phyloP scores from a whole-genome alignment of 1,139 yeast genomes.

The Pichiaceae sp. region DNA sequence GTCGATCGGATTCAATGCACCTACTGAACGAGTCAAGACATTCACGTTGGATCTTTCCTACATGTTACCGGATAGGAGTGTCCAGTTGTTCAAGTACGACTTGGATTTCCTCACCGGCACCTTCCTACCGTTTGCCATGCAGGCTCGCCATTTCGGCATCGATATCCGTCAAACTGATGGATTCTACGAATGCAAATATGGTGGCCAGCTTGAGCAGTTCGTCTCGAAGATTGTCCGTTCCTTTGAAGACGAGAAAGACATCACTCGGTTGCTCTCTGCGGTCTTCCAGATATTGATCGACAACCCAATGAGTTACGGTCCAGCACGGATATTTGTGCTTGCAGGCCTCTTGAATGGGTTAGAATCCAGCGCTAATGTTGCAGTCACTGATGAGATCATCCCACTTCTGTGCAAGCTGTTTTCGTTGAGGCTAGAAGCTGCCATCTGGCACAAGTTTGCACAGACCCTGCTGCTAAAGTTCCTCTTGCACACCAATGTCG shows the following conservation, averaged over 20 bases:
- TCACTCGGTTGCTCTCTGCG: constrained; percentile 12
- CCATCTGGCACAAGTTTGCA: constrained; percentile 38
- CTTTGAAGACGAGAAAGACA: constrained; percentile 26
- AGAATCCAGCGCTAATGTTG: constrained; percentile 13
- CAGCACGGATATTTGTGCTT: constrained; percentile 57
- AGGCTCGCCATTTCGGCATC: constrained; percentile 52
- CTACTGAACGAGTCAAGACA: constrained; percentile 73
- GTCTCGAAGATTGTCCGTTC: constrained; percentile 33
- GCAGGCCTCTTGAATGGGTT: constrained; percentile 53
- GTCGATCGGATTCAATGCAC: constrained; percentile 68
- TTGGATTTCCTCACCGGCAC: constrained; percentile 39
- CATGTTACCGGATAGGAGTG: constrained; percentile 38
- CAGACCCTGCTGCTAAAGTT: constrained; percentile 45
- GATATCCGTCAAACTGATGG: constrained; percentile 22
- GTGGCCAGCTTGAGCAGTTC: constrained; percentile 41
- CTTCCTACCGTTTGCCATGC: constrained; percentile 56
- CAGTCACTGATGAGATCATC: constrained; percentile 27
- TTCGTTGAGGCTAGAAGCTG: constrained; percentile 53
- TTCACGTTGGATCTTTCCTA: constrained; percentile 53
- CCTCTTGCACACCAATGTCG: constrained; percentile 26
- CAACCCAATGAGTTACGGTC: constrained; percentile 53
- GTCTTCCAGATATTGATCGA: constrained; percentile 39
- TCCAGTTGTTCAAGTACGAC: constrained; percentile 39
- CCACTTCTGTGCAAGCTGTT: constrained; percentile 34
- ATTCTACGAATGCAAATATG: constrained; percentile 44